Base-by-base conservation (phyloP, 2,329 filamentous ascomycete genomes). In the Purpureocillium takamizusanense region DNA sequence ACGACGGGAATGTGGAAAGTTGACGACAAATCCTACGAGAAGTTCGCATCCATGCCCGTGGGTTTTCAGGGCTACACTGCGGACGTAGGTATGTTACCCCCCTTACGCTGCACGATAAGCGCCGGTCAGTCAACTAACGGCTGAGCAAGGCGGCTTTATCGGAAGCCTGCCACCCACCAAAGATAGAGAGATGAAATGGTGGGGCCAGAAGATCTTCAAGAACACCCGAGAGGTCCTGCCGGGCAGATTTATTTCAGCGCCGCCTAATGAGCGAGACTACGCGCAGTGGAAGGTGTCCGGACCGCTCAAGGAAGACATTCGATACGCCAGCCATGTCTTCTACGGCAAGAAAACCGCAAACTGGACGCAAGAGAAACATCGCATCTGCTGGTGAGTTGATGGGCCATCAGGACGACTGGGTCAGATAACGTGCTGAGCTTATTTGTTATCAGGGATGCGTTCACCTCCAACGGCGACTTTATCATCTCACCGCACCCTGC, bases 371-470 rank as follows among this genome's bases (percentile, higher is more conserved):
- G 70, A 71, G 40, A 74, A 79, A 50, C 71, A 80, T 50, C 69
- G 79, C 6, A 75, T 83, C 42, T 83, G 78, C 67, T 83, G 79
- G 78, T 81, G 55, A 55, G 71, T 60, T 5, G 2, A 13, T 7
- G 1, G 15, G 16, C 25, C 16, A 13, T 10, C 21, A 25, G 21
- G n/a, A n/a, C n/a, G n/a, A n/a, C n/a, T n/a, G n/a, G n/a, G n/a
- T n/a, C n/a, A n/a, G n/a, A n/a, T n/a, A n/a, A n/a, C n/a, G n/a
- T n/a, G n/a, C n/a, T n/a, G n/a, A n/a, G n/a, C n/a, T n/a, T n/a
- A n/a, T n/a, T n/a, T n/a, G n/a, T n/a, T n/a, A n/a, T n/a, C 39
- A 82, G 78, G 79, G 79, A 83, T 45, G 78, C 77, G 9, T 74
- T 81, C 48, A 79, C 76, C 0, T 68, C 74, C 3, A 75, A 64